Percentiles rank a stretch among this genome's conserved stretches.
These are phyloP conservation scores for Pachyrhizus erosus DNA, from an alignment of 306 rosid species.

Conservation along the genomic window DNA sequence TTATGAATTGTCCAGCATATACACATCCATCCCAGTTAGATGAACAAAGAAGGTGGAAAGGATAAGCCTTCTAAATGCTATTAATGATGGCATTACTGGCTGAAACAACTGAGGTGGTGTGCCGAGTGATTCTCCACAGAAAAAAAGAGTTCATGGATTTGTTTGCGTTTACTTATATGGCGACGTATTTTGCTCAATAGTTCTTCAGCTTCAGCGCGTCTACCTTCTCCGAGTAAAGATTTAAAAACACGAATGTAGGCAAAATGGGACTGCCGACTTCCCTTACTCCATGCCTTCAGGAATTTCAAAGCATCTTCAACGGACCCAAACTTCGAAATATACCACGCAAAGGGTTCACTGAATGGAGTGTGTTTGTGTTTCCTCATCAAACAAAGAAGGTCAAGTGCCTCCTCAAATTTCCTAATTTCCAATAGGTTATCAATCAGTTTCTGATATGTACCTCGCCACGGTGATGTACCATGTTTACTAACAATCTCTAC, in stretches of 20 bases:
- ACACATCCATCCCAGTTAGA: not conserved
- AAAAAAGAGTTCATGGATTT: conserved; percentile 63
- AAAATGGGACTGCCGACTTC: conserved; percentile 49
- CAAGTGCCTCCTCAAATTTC: conserved; percentile 79
- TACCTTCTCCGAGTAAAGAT: conserved; percentile 76
- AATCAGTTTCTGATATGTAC: conserved; percentile 65
- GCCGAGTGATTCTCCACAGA: conserved; percentile 1
- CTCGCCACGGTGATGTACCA: conserved; percentile 66
- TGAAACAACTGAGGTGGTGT: not conserved
- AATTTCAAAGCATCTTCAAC: conserved; percentile 76
- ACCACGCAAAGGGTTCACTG: conserved; percentile 61
- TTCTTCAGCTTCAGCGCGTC: conserved; percentile 71
- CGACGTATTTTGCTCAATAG: conserved; percentile 69
- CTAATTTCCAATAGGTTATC: conserved; percentile 56
- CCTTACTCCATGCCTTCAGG: conserved; percentile 45
- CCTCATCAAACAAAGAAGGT: conserved; percentile 71
- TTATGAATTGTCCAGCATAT: conserved; percentile 15
- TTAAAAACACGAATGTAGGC: conserved; percentile 69
- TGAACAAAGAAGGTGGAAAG: conserved; percentile 8
- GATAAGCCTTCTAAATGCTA: not conserved
- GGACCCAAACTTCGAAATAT: conserved; percentile 76
- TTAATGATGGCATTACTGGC: conserved; percentile 15
- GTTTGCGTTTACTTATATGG: conserved; percentile 56
- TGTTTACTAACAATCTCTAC: conserved; percentile 56
- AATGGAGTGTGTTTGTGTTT: conserved; percentile 63